Base-by-base conservation (phyloP, 164 flowering plant genomes). In the Echeveria elegans region DNA sequence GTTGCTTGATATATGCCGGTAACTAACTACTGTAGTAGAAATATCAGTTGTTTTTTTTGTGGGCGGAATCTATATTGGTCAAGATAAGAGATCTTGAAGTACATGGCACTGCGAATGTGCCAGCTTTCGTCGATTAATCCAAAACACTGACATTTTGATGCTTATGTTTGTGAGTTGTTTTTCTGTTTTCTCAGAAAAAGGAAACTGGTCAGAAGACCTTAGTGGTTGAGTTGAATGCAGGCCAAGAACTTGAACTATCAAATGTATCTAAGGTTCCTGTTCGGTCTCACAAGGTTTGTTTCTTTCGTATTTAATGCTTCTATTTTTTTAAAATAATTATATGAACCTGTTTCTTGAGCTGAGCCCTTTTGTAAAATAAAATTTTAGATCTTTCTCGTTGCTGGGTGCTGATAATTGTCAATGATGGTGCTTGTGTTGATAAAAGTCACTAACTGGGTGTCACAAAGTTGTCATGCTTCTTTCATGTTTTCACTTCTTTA, bases 401-500 rank as follows among this genome's bases (percentile, higher is more conserved):
- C 21, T 23, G 26, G 26, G 31, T 4, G 32, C 19, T 52, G 61
- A 56, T 16, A 32, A 56, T 28, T 53, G 28, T 53, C 59, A 24
- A 12, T 23, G 30, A 3, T 10, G 59, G 59, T 53, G 59, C 30
- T 53, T 53, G 53, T 8, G n/a, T 48, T 52, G 29, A 52, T 52
- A 52, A 52, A 52, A 21, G 29, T 23, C 28, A 12, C 12, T 52
- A 9, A 21, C 0, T 52, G 29, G 24, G 4, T 45, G 18, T 19
- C 23, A 24, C 58, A 52, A 78, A 80, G 73, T 75, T 80, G 83
- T 82, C 81, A 83, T 88, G 82, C 82, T 69, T 81, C 73, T 81
- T 84, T 79, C 86, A 81, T 86, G 85, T 83, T 85, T 90, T 89
- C 88, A 87, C 96, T 84, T 89, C 74, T 76, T 87, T 88, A 84